Base-by-base conservation (phyloP, 2,329 filamentous ascomycete species). In the Monilinia polystroma region DNA sequence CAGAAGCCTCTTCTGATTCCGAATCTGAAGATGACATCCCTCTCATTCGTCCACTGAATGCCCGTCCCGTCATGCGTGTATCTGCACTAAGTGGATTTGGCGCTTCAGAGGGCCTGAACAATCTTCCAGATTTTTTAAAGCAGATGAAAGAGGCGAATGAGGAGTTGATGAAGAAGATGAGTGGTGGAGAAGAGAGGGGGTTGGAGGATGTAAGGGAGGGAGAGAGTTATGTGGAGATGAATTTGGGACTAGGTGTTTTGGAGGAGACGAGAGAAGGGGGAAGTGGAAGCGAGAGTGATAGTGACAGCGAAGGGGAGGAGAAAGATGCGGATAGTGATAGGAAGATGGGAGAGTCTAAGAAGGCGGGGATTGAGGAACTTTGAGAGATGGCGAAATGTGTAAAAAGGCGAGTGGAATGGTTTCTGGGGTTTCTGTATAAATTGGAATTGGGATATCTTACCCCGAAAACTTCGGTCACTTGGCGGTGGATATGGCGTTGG, bases 131-230 rank as follows among this genome's bases (percentile, higher is more conserved):
- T 10, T 73, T 73, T 49, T 64, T 73, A 18, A 56, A 66, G 32
- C 35, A 63, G 35, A 70, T 73, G 69, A 69, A 69, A 55, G 68
- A 68, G 51, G 69, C 71, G 11, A 73, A 73, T 60, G 67, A 67
- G 14, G 64, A 68, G 52, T 67, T 73, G 4, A 64, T 59, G 35
- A 64, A 56, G 45, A 70, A 70, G 35, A 63, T 66, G 8, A 56
- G 58, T 23, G 49, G 64, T 2, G 72, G 72, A 7, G 68, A 66
- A 14, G 52, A 64, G 20, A 59, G 55, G 10, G 56, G 56, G 1
- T 20, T 66, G 12, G 67, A 52, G 35, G 63, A 69, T 41, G 49
- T 66, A 14, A 67, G 29, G 14, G 55, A 69, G n/a, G 70, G 70
- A n/a, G 41, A 69, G 20, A 66, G 45, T 38, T 68, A 70, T 45